Evolutionary conservation across 1,284 basidiomycete genomes (phyloP), one percentile per base, ranked within the genome.

Genomic region (Coniferiporia weirii): DNA sequence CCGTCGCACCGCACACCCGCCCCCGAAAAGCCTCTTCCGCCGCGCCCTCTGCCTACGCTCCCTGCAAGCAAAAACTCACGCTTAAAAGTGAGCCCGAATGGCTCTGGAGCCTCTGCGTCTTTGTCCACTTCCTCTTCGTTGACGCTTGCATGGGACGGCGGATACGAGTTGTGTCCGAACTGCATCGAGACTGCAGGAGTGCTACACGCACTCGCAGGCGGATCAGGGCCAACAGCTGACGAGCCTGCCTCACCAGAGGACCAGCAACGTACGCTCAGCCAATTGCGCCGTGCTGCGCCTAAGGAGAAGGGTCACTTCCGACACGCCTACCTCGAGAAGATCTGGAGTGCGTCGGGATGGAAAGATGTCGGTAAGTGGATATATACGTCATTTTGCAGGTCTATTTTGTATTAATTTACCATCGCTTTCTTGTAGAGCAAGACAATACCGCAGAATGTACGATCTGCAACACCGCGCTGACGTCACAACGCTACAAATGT

Each of bases 301-400:
- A 82, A 77, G 46, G 74, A 76, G 67, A 87, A 86, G 70, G 89
- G 84, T 15, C 81, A 87, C 64, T 72, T 90, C 59, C 78, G 93
- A 19, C 93, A 95, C 69, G 87, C 90, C 1, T 96, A 88, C 69
- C 73, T 83, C 49, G 93, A 95, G 73, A 91, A 89, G 71, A 79
- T 89, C 8, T 95, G 93, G 93, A 84, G 84, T 0, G 79, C 80
- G 27, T 75, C 76, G 48, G 89, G 90, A 3, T 95, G 93, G 93
- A 84, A 85, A 59, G 89, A 93, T 68, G 84, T 95, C 56, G 89
- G 92, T 93, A 69, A 65, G 89, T 80, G 27, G 52, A 20, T 27
- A 54, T 43, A 8, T n/a, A 3, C 17, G 8, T 19, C n/a, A 17
- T 48, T 15, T 9, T 47, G 40, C 57, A 27, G 51, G 19, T 56